Base-by-base conservation (phyloP, 2,329 filamentous ascomycete species). In the Thelonectria olida region DNA sequence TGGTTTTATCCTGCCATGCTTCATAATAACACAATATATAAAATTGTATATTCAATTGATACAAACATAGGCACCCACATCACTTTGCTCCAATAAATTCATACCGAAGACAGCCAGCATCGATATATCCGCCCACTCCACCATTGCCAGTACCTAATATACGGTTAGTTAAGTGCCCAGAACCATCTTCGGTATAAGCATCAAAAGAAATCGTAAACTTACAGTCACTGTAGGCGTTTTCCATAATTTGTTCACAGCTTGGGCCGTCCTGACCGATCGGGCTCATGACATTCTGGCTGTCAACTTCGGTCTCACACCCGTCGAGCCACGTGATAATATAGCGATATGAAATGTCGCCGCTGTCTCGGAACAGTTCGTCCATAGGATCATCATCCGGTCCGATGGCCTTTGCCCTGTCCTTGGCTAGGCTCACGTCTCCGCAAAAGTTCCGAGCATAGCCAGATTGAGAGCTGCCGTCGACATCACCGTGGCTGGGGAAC, bases 401-500 rank as follows among this genome's bases (percentile, higher is more conserved):
- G 5, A 62, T 50, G 15, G 49, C 38, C 13, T 12, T 17, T 4
- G 22, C 8, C 6, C n/a, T 58, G n/a, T 15, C 28, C 1, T 36
- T 22, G n/a, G 20, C 44, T 9, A 42, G 10, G 2, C 7, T 17
- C 2, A 25, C 10, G 15, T 49, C 20, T 4, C 34, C 20, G 22
- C 44, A 58, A 34, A 54, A 41, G 7, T 3, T 6, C 2, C 31
- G 36, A 4, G 49, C 54, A 4, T 23, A 10, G 5, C 15, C 10
- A 1, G 28, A 8, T n/a, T 48, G 31, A 5, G 27, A 31, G 34
- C 23, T 17, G 7, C 20, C 23, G 23, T 13, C 17, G 9, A 54
- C 44, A 20, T 58, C 60, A 7, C 9, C 54, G 23, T 62, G 54
- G 19, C 50, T 38, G 1, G 20, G 25, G 28, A 55, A 51, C 15